Evolutionary conservation across 768 basidiomycete genomes (phyloP).

Genomic region (Boletales sp.): DNA sequence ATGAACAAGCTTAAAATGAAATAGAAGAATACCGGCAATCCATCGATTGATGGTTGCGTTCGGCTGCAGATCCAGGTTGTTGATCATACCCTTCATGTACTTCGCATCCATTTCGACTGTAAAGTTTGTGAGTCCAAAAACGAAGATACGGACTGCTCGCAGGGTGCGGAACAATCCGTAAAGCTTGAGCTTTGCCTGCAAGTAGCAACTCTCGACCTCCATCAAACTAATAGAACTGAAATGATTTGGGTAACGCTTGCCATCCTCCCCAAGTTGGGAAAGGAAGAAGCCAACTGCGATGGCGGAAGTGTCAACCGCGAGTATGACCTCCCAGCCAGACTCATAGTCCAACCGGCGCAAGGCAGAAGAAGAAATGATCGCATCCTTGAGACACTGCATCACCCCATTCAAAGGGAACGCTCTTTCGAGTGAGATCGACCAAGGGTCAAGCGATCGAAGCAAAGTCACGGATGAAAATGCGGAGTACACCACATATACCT

Average conservation of each 20-base stretch:
- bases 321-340: not conserved
- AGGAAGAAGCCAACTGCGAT: conserved; percentile 36
- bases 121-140: too few relatives aligned
- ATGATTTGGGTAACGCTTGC: conserved; percentile 19
- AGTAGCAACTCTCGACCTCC: conserved; percentile 11
- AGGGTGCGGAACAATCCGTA: not conserved
- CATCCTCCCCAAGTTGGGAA: not conserved
- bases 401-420: conserved; percentile 19
- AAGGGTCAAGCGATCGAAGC: conserved; percentile 19
- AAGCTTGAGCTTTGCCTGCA: conserved; percentile 28
- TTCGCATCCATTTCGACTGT: too few relatives aligned
- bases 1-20: too few relatives aligned
- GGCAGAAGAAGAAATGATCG: conserved; percentile 7
- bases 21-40: too few relatives aligned
- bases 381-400: conserved; percentile 10
- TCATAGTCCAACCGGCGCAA: conserved; percentile 1
- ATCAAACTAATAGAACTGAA: conserved; percentile 41
- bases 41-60: too few relatives aligned
- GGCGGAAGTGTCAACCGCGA: too few relatives aligned
- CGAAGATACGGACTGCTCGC: too few relatives aligned
- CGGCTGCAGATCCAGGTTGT: too few relatives aligned
- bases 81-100: too few relatives aligned
- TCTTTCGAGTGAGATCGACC: conserved; percentile 23
- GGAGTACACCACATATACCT: conserved; percentile 21
- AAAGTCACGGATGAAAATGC: conserved; percentile 30